These are phyloP conservation scores for Ustilago trichophora DNA, from an alignment of 1,284 basidiomycete species.

Conservation along the genomic window DNA sequence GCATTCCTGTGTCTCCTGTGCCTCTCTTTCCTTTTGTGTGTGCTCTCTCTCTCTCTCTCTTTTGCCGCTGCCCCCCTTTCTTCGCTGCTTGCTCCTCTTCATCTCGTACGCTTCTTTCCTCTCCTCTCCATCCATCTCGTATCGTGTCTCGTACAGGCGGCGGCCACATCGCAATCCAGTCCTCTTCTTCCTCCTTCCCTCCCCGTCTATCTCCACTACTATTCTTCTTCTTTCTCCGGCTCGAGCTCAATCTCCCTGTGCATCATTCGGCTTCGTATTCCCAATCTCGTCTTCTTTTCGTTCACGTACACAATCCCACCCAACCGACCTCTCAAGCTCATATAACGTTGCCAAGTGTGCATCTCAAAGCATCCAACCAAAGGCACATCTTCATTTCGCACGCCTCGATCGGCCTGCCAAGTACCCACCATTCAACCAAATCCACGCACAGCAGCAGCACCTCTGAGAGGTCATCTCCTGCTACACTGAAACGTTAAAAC, in stretches of 20 bases:
- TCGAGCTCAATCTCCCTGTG: not conserved
- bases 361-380: not conserved
- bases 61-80: too few species aligned
- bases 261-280: not conserved
- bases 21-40: not conserved
- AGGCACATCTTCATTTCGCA: too few species aligned
- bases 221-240: constrained; percentile 7
- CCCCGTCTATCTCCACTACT: constrained; percentile 1
- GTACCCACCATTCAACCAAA: not conserved
- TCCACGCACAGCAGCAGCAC: not conserved
- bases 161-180: not conserved
- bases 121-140: not conserved
- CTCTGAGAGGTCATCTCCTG: constrained; percentile 17
- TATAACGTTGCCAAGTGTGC: too few species aligned
- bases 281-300: not conserved
- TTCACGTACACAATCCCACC: too few species aligned
- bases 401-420: constrained; percentile 3
- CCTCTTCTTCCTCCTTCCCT: not conserved
- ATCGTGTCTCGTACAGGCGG: not conserved
- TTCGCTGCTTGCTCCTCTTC: too few species aligned
- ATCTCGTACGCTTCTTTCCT: too few species aligned
- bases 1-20: constrained; percentile 2
- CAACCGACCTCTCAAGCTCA: too few species aligned
- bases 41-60: not conserved
- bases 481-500: not conserved